Evolutionary conservation across 768 basidiomycete genomes (phyloP).

Genomic region (Inosperma sp.): DNA sequence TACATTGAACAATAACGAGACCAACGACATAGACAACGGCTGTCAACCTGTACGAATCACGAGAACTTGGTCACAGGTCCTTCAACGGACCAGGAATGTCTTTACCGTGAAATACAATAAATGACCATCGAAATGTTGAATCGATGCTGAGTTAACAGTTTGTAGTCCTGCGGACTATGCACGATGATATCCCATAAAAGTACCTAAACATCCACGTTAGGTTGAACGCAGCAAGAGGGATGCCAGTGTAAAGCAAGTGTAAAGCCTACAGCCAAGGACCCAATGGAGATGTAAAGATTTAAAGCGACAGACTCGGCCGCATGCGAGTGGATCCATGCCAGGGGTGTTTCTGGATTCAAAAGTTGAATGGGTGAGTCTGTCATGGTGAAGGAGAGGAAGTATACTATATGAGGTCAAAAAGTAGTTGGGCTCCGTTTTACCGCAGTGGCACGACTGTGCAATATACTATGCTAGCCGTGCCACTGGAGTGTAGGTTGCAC

Average conservation of each 20-base stretch:
- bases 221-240: neutral
- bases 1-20: neutral
- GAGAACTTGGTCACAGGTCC: too few relatives aligned
- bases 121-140: neutral
- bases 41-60: neutral
- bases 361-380: too few relatives aligned
- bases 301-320: neutral
- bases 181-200: slow-evolving; percentile 5
- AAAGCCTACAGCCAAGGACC: neutral
- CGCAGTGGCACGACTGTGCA: too few relatives aligned
- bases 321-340: neutral
- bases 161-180: neutral
- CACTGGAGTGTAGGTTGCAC: too few relatives aligned
- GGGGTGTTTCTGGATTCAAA: neutral
- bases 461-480: too few relatives aligned
- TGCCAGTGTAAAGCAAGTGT: too few relatives aligned
- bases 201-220: neutral
- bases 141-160: neutral
- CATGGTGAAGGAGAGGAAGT: too few relatives aligned
- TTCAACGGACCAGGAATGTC: neutral
- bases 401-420: too few relatives aligned
- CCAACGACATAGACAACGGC: neutral
- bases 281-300: neutral
- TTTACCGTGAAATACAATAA: slow-evolving; percentile 8
- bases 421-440: too few relatives aligned